Evolutionary conservation across 345 rosid genomes (phyloP).

Genomic region (Lumnitzera racemosa): DNA sequence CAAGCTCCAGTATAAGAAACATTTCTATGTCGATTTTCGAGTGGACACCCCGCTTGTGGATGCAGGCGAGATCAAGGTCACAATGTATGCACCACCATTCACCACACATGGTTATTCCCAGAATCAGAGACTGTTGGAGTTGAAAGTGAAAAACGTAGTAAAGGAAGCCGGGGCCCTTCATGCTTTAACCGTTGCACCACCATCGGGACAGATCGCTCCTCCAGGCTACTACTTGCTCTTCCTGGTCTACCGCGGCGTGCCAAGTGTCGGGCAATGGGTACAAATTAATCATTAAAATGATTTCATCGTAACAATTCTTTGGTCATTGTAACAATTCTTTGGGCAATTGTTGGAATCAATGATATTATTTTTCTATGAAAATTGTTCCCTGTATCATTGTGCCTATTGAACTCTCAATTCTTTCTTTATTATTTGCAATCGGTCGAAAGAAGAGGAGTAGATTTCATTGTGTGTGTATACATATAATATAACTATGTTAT

Average conservation of each 20-base stretch:
- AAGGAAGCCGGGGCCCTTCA: not conserved
- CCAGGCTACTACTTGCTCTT: conserved; percentile 31
- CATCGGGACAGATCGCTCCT: conserved; percentile 26
- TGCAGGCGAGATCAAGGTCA: conserved; percentile 18
- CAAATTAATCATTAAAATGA: conserved; percentile 7
- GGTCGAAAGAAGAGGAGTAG: too few species aligned
- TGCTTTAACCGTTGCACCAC: conserved; percentile 17
- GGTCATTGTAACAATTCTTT: not conserved
- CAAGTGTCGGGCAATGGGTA: conserved; percentile 31
- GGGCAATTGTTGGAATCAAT: too few species aligned
- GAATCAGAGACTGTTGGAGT: conserved; percentile 35
- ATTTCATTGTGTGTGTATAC: too few species aligned
- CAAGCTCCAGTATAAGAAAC: conserved; percentile 1
- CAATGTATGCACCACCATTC: conserved; percentile 39
- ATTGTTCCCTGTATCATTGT: too few species aligned
- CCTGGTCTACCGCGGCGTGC: conserved; percentile 28
- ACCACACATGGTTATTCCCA: conserved; percentile 40
- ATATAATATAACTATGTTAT: too few species aligned
- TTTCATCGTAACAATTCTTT: not conserved
- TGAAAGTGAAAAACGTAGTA: conserved; percentile 5
- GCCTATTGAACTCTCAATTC: too few species aligned
- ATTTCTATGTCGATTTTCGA: conserved; percentile 10
- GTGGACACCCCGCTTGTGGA: not conserved
- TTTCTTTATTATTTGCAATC: too few species aligned
- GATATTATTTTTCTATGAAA: too few species aligned